Base-by-base conservation (phyloP, 352 stramenopile genomes). In the Hyaloperonospora brassicae region DNA sequence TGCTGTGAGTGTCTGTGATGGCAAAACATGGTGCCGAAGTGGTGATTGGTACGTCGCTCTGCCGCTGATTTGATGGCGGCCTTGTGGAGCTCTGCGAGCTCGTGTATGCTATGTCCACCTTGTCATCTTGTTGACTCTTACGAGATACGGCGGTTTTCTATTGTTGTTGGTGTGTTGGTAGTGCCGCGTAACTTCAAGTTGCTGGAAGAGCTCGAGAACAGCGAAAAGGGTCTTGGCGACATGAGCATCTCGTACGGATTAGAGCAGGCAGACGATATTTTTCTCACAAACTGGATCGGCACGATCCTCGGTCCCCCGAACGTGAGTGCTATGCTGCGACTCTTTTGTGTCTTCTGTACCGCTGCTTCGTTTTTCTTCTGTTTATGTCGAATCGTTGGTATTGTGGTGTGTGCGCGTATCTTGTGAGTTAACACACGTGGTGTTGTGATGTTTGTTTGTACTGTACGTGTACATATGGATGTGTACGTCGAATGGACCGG, bases 281-380 rank as follows among this genome's bases (percentile, higher is more conserved):
- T 98, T 74, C 83, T 99, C 57, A 97, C 89, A 62, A 94, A 97
- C 66, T 99, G 96, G 96, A 98, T 98, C 70, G 96, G 91, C 58
- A 96, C 93, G 34, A 98, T 99, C 70, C 85, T 99, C 12, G 96
- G 96, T 55, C 94, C 95, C 51, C 86, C 86, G 54, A 91, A 90
- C 56, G 95, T 98, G 77, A 85, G 76, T 86, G 21, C 30, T 48
- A 68, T 30, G 47, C 17, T 17, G 17, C 27, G 14, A 8, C 24
- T 24, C 62, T 36, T 36, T 50, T 36, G 31, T 34, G 27, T 34
- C 8, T 34, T 34, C 27, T 34, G 8, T 34, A 34, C 4, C 27
- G 27, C 4, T 34, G 4, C 27, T 34, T 34, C 8, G 27, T 34
- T 34, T 34, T 9, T 17, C 17, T 17, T 17, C 17, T 17, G 17